phyloP scores from a whole-genome alignment of 208 protist genomes.

The Trypanosoma melophagium region DNA sequence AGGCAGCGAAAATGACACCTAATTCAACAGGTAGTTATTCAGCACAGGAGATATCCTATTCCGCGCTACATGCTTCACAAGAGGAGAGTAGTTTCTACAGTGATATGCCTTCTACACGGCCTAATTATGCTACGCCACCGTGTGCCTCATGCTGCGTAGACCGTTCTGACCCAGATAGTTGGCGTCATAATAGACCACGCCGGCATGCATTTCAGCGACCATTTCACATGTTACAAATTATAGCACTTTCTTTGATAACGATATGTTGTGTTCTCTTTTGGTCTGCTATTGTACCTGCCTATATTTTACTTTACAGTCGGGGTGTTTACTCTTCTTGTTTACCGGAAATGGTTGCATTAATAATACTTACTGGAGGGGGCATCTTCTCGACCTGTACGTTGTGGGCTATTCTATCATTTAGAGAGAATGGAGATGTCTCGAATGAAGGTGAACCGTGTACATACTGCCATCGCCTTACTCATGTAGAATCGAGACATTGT shows the following conservation, averaged over 20 bases:
- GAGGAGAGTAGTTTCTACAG: slow-evolving; percentile 12
- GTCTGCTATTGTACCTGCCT: slow-evolving; percentile 40
- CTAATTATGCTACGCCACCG: slow-evolving; percentile 26
- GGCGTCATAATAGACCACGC: slow-evolving; percentile 46
- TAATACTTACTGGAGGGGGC: slow-evolving; percentile 14
- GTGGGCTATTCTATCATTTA: slow-evolving; percentile 54
- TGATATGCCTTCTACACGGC: neutral
- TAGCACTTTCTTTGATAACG: slow-evolving; percentile 43
- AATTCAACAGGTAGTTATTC: neutral
- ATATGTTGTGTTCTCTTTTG: slow-evolving; percentile 50
- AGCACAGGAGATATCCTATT: slow-evolving; percentile 2
- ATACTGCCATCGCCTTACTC: slow-evolving; percentile 63
- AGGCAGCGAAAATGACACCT: neutral
- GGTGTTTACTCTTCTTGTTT: slow-evolving; percentile 34
- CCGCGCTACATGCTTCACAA: slow-evolving; percentile 6
- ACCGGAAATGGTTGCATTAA: slow-evolving; percentile 51
- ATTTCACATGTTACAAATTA: slow-evolving; percentile 65
- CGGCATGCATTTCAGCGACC: slow-evolving; percentile 67
- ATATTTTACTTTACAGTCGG: slow-evolving; percentile 39
- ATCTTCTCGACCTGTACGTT: slow-evolving; percentile 28
- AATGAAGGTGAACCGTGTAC: slow-evolving; percentile 59
- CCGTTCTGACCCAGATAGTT: slow-evolving; percentile 45
- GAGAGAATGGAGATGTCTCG: slow-evolving; percentile 54
- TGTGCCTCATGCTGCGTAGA: slow-evolving; percentile 59
- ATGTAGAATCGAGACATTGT: slow-evolving; percentile 79